Evolutionary conservation across 2,329 filamentous ascomycete species (phyloP), one percentile per base, ranked within the genome.

Genomic region (Pseudogymnoascus verrucosus): DNA sequence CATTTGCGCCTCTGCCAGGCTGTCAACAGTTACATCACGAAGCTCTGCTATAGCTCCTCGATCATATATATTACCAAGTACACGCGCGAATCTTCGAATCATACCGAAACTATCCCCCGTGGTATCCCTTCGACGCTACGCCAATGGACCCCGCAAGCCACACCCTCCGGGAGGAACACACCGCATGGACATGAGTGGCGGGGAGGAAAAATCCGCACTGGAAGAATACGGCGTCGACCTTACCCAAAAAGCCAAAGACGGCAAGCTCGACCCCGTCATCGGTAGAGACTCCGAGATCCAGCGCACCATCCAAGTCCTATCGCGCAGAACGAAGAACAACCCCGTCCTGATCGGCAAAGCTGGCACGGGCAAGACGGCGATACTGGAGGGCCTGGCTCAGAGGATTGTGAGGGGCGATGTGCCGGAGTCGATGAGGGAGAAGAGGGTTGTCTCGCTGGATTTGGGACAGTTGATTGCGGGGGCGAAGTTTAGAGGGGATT

Each of bases 261-360:
- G 95, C 42, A 97, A 96, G 73, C 82, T 99, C 3, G 95, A 99
- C 72, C 95, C 95, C 0, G 93, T 98, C 12, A 98, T 99, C 72
- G 95, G 95, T 19, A 84, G 95, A 74, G 93, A 97, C 71, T 81
- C 85, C 4, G 95, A 97, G 74, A 96, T 98, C 62, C 91, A 96
- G 72, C 83, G 95, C 60, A 96, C 93, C 0, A 97, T 98, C 65
- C 95, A 98, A 72, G 89, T 99, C 10, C 78, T 99, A 1, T 97
- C 93, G 14, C 82, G 95, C 67, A 83, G 95, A 65, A 98, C 95
- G 6, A 97, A 97, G 77, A 97, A 96, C 70, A 65, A 65, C 34
- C 92, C 92, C 0, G 93, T 97, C 0, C 79, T 97, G n/a, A 96
- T 97, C 64, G 93, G 93, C 66, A 88, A 87, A 57, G 91, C 92